These are phyloP conservation scores for Fusarium marasasianum DNA, from an alignment of 2,329 filamentous ascomycete species.

Conservation along the genomic window DNA sequence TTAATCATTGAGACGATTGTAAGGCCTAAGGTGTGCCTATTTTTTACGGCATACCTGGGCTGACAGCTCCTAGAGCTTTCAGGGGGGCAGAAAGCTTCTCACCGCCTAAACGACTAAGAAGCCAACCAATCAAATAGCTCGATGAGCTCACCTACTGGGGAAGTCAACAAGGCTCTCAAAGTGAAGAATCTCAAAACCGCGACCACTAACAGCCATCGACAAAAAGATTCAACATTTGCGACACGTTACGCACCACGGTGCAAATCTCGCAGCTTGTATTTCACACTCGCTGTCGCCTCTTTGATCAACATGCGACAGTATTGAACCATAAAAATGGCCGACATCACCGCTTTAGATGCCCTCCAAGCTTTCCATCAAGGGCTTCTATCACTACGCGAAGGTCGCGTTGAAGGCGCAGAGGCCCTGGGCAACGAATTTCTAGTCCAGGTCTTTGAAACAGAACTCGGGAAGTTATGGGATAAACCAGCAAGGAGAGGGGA, in stretches of 20 bases:
- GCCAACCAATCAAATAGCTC: slow-evolving; percentile 40
- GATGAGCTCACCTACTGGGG: slow-evolving; percentile 32
- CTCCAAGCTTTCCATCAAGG: slow-evolving; percentile 89
- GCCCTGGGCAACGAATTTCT: slow-evolving; percentile 76
- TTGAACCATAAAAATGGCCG: slow-evolving; percentile 69
- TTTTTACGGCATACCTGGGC: background rate
- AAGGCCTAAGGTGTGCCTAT: background rate
- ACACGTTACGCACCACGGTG: slow-evolving; percentile 38
- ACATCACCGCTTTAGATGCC: slow-evolving; percentile 76
- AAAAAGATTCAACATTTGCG: slow-evolving; percentile 37
- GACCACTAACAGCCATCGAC: slow-evolving; percentile 36
- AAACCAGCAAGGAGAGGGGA: slow-evolving; percentile 78
- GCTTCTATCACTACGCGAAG: slow-evolving; percentile 78
- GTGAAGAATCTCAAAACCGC: slow-evolving; percentile 46
- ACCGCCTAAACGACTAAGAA: slow-evolving; percentile 1
- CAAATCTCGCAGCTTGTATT: slow-evolving; percentile 36
- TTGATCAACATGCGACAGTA: slow-evolving; percentile 58
- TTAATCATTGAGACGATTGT: background rate
- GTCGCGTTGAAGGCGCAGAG: slow-evolving; percentile 68
- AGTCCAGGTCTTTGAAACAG: slow-evolving; percentile 74
- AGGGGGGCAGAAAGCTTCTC: slow-evolving; percentile 47
- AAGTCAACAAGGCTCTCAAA: slow-evolving; percentile 46
- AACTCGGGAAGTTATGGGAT: slow-evolving; percentile 77
- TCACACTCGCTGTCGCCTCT: slow-evolving; percentile 27
- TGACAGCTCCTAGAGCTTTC: slow-evolving; percentile 6